Conservation (phyloP, 345 rosid species). For the Hevea brasiliensis region DNA sequence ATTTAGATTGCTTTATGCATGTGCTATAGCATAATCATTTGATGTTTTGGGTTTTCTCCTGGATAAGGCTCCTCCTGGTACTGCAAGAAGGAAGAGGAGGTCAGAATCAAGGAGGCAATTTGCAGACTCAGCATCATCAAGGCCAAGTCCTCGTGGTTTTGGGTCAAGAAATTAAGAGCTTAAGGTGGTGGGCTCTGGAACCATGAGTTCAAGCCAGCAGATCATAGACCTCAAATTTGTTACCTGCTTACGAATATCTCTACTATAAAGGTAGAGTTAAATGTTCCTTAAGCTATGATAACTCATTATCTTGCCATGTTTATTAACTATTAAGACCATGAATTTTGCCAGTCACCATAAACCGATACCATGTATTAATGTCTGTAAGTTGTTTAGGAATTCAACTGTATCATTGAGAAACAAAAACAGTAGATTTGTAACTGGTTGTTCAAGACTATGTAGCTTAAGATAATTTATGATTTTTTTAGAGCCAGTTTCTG, state of each 20-base stretch:
- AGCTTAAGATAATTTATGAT: no score
- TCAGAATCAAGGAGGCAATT: slow-evolving; percentile 65
- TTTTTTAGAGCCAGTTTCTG: no score
- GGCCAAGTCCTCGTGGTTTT: slow-evolving; percentile 78
- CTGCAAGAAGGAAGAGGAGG: slow-evolving; percentile 79
- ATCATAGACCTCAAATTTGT: background rate
- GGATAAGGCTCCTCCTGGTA: slow-evolving; percentile 79
- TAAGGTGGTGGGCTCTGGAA: slow-evolving; percentile 2
- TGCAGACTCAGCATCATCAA: slow-evolving; percentile 51
- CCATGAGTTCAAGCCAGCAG: background rate
- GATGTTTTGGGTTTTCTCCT: slow-evolving; percentile 12
- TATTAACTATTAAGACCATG: background rate
- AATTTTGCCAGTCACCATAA: background rate
- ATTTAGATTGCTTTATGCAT: background rate
- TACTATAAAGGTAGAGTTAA: background rate
- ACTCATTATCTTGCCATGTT: background rate
- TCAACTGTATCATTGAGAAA: background rate
- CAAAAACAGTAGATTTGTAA: background rate
- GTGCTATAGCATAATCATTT: slow-evolving; percentile 1
- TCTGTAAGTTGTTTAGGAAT: background rate
- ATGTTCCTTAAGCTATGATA: background rate
- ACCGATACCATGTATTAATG: background rate
- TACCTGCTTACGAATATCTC: background rate
- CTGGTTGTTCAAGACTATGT: no score
- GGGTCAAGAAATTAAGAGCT: slow-evolving; percentile 56